Evolutionary conservation across 2,329 filamentous ascomycete species (phyloP), one percentile per base, ranked within the genome.

Genomic region (Teratosphaeria pseudoeucalypti): DNA sequence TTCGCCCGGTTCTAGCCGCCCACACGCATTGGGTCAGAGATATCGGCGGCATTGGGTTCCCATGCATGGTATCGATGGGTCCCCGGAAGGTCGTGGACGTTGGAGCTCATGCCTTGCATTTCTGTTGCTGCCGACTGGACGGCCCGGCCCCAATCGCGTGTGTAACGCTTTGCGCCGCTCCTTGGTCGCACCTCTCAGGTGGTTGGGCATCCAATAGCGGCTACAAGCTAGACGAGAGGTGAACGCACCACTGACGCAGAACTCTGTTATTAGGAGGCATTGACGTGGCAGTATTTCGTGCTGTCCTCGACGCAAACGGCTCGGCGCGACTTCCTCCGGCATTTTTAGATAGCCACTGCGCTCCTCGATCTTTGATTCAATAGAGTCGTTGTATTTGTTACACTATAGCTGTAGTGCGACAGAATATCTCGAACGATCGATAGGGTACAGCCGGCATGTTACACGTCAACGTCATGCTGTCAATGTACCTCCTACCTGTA

Each of bases 161-260:
- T 57, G 39, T 57, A 34, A 43, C 56, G 56, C 37, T 57, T 52
- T 16, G 26, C 56, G 56, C 56, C 11, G 55, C 16, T 23, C 55
- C n/a, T 26, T 5, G 16, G 29, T 26, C 23, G 43, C 43, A 49
- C 9, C 43, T 19, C 16, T 49, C 43, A 49, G n/a, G 19, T 49
- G 43, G 16, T 23, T n/a, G 43, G 43, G 43, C 43, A 23, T 49
- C 43, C 43, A 49, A 49, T 49, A 10, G 43, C 43, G n/a, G 43
- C 43, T 49, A 23, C 16, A 19, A 19, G n/a, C 43, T 12, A 49
- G 37, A 49, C 43, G 43, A 49, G 16, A 43, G n/a, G 9, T 16
- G 16, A 23, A 23, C 23, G 43, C 43, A 49, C 43, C 43, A 23
- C 16, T 23, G 43, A 23, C n/a, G 43, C 43, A n/a, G 43, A 49